Evolutionary conservation across 176 grass and related monocot genomes (phyloP).

Genomic region (Thinopyrum elongatum): DNA sequence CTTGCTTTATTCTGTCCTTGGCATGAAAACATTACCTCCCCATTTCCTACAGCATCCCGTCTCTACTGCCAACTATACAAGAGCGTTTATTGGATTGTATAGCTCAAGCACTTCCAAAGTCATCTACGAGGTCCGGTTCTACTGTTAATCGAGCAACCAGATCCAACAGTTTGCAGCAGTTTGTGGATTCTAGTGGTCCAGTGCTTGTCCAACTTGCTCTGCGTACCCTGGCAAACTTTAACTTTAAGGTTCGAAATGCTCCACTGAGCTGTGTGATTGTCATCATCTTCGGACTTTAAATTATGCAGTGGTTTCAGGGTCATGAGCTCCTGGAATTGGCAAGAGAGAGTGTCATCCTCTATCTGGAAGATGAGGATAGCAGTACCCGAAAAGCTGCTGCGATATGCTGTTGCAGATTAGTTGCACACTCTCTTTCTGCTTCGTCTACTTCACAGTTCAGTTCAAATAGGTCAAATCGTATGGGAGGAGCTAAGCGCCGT

Average conservation of each 20-base stretch:
- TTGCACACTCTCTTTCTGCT: constrained; percentile 81
- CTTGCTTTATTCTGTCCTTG: constrained; percentile 22
- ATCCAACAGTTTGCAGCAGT: constrained; percentile 58
- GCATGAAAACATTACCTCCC: constrained; percentile 21
- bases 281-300: constrained; percentile 3
- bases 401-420: constrained; percentile 86
- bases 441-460: constrained; percentile 58
- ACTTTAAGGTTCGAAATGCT: constrained; percentile 77
- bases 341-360: constrained; percentile 81
- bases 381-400: constrained; percentile 85
- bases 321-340: constrained; percentile 95
- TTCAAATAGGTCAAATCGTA: constrained; percentile 77
- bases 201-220: constrained; percentile 84
- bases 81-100: constrained; percentile 89
- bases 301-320: constrained; percentile 69
- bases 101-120: constrained; percentile 73
- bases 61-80: constrained; percentile 85
- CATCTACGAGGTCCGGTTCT: constrained; percentile 49
- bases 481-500: constrained; percentile 74
- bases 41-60: constrained; percentile 65
- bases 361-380: constrained; percentile 93
- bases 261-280: not conserved
- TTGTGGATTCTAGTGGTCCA: constrained; percentile 64
- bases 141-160: constrained; percentile 47
- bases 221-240: constrained; percentile 75